Evolutionary conservation across 164 flowering plant genomes (phyloP).

Genomic region (Sedum album): DNA sequence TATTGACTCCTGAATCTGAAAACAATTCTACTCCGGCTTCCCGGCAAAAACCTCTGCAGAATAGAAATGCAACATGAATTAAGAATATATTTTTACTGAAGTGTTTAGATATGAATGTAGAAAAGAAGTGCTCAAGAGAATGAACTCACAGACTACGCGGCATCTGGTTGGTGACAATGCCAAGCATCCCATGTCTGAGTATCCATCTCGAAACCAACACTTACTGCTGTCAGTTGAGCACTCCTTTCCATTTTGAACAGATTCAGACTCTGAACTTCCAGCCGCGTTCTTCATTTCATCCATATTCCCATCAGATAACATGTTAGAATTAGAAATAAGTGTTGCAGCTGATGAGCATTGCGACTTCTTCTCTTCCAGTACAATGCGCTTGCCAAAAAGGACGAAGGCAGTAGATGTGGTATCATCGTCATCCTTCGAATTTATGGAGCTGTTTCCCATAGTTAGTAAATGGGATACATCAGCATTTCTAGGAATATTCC

Average conservation of each 20-base stretch:
- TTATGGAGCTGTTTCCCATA: not conserved
- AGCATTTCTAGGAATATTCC: not conserved
- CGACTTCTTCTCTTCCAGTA: not conserved
- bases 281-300: not conserved
- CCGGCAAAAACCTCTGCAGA: not conserved
- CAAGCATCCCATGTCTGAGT: not conserved
- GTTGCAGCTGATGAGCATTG: slow-evolving; percentile 2
- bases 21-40: not conserved
- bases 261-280: not conserved
- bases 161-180: not conserved
- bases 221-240: not conserved
- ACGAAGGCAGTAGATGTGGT: not conserved
- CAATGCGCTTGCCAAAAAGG: slow-evolving; percentile 4
- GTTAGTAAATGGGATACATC: not conserved
- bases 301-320: not conserved
- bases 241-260: not conserved
- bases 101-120: not conserved
- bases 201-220: not conserved
- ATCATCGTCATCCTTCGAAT: not conserved
- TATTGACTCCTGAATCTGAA: not conserved
- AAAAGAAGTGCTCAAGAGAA: not conserved
- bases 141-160: not conserved
- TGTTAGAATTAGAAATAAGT: not conserved
- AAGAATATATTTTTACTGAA: not conserved
- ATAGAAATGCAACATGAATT: not conserved